phyloP scores from a whole-genome alignment of 179 eudicot species.

The Spergularia azorica region DNA sequence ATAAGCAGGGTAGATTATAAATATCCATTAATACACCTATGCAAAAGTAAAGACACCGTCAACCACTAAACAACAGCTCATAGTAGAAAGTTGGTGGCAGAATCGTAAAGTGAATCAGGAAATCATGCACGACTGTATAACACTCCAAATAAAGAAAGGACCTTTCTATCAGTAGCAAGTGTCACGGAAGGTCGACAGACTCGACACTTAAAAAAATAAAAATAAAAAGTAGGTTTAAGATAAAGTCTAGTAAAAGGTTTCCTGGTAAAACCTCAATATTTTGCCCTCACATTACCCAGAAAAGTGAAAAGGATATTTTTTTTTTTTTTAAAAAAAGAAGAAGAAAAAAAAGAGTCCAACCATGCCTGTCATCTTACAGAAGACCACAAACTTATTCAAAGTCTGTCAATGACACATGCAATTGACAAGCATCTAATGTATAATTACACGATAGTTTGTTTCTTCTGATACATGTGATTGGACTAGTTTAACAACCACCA shows the following conservation, averaged over 20 bases:
- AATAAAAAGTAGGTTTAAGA: too few relatives aligned
- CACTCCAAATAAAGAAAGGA: background rate
- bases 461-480: background rate
- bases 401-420: background rate
- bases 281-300: background rate
- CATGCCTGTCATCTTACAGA: background rate
- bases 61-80: background rate
- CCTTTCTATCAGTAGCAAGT: background rate
- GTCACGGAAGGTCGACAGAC: background rate
- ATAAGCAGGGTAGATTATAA: background rate
- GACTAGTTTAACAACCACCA: background rate
- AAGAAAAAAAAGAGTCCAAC: background rate
- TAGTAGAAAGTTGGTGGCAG: background rate
- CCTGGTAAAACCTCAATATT: background rate
- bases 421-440: background rate
- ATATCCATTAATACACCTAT: background rate
- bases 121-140: background rate
- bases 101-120: background rate
- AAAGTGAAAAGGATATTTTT: background rate
- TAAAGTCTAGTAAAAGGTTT: background rate
- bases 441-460: background rate
- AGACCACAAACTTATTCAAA: background rate
- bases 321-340: background rate
- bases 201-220: too few relatives aligned
- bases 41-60: background rate